Evolutionary conservation across 2,329 filamentous ascomycete genomes (phyloP).

Genomic region (Exophiala lecanii-corni): DNA sequence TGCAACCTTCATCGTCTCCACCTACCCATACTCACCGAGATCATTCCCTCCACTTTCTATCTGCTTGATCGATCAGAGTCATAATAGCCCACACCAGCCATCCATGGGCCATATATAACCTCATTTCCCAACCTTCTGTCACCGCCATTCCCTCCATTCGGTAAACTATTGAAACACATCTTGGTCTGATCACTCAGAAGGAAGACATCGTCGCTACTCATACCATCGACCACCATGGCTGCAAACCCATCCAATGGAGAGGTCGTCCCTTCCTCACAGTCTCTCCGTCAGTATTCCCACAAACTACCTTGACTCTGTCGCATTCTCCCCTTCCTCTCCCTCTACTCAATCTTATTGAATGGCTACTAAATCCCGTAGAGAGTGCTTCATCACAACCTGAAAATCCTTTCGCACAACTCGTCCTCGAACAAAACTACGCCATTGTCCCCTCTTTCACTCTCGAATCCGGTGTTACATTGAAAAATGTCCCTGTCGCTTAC

Average conservation of each 20-base stretch:
- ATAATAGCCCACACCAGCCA: not conserved
- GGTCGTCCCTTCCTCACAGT: not conserved
- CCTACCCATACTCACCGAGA: not conserved
- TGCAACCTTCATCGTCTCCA: constrained; percentile 1
- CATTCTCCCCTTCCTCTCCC: not conserved
- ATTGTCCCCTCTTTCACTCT: constrained; percentile 86
- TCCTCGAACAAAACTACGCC: constrained; percentile 82
- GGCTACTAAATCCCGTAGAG: constrained; percentile 54
- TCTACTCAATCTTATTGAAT: constrained; percentile 23
- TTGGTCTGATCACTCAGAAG: not conserved
- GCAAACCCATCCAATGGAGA: not conserved
- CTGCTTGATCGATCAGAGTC: not conserved
- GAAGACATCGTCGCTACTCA: no score
- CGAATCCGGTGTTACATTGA: constrained; percentile 80
- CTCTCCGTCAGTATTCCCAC: not conserved
- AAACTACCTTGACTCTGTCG: not conserved
- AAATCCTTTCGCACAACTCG: constrained; percentile 83
- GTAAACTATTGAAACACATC: not conserved
- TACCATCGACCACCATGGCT: not conserved
- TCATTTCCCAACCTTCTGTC: not conserved
- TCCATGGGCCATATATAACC: not conserved
- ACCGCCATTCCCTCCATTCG: constrained; percentile 4
- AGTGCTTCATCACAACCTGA: constrained; percentile 65
- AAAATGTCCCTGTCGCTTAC: constrained; percentile 67
- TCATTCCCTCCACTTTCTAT: not conserved